These are phyloP conservation scores for Moricandia moricandioides DNA, from an alignment of 345 rosid genomes.

Conservation along the genomic window DNA sequence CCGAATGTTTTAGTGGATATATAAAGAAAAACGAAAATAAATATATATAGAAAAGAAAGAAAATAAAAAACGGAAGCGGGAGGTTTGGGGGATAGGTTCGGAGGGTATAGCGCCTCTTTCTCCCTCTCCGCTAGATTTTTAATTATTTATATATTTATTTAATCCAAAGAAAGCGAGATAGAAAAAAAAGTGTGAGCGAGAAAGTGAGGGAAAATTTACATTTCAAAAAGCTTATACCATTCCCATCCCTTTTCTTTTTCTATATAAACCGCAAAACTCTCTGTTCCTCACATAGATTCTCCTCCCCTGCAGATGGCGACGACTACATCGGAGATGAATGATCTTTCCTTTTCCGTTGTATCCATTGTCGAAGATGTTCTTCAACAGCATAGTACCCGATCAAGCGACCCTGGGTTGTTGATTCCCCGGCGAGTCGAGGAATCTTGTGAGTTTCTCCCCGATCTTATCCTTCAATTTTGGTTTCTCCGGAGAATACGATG, in stretches of 20 bases:
- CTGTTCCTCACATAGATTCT: background rate
- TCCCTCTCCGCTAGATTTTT: slow-evolving; percentile 27
- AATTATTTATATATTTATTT: background rate
- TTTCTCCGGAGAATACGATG: background rate
- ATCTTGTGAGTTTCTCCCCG: slow-evolving; percentile 49
- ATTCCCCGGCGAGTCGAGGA: slow-evolving; percentile 63
- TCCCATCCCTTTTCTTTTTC: background rate
- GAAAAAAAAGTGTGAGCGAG: slow-evolving; percentile 35
- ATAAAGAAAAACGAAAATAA: background rate
- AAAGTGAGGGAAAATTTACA: slow-evolving; percentile 39
- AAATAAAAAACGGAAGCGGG: slow-evolving; percentile 20
- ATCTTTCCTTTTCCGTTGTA: slow-evolving; percentile 48
- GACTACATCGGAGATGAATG: slow-evolving; percentile 50
- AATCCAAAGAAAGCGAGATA: slow-evolving; percentile 7
- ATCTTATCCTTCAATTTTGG: background rate
- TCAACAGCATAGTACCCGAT: slow-evolving; percentile 50
- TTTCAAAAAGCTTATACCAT: slow-evolving; percentile 3
- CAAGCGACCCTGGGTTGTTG: slow-evolving; percentile 42
- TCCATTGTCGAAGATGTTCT: slow-evolving; percentile 81
- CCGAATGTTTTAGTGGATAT: background rate
- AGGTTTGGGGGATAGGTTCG: slow-evolving; percentile 73
- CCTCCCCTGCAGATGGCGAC: slow-evolving; percentile 44
- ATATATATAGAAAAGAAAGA: background rate
- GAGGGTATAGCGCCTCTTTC: slow-evolving; percentile 40
- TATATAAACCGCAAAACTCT: slow-evolving; percentile 31